These are phyloP conservation scores for Rhizopus microsporus DNA, from an alignment of 371 early-diverging fungal species.

Conservation along the genomic window DNA sequence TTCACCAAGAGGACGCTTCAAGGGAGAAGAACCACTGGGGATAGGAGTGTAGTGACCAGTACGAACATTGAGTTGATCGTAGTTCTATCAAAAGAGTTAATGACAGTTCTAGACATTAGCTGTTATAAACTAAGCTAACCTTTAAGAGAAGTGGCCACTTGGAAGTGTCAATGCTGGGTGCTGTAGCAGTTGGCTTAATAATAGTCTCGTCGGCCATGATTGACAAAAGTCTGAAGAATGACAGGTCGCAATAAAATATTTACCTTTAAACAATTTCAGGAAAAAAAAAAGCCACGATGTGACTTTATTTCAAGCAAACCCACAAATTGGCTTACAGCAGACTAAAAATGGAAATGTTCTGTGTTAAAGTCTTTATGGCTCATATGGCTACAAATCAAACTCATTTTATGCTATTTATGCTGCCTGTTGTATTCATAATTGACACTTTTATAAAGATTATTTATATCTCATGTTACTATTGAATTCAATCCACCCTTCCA, in stretches of 20 bases:
- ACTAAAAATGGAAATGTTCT: too few relatives aligned
- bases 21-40: constrained; percentile 93
- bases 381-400: too few relatives aligned
- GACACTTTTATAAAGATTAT: too few relatives aligned
- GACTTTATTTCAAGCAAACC: constrained; percentile 1
- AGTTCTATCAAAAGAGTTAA: constrained; percentile 66
- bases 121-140: constrained; percentile 43
- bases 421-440: too few relatives aligned
- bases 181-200: constrained; percentile 76
- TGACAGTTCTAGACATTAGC: neutral
- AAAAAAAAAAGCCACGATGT: constrained; percentile 8
- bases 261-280: neutral
- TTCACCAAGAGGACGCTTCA: constrained; percentile 91
- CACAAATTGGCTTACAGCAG: too few relatives aligned
- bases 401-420: too few relatives aligned
- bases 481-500: too few relatives aligned
- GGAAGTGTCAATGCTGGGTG: constrained; percentile 88
- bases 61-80: constrained; percentile 97
- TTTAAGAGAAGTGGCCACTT: constrained; percentile 96
- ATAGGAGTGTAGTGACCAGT: constrained; percentile 98
- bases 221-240: neutral
- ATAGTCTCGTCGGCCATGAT: constrained; percentile 37
- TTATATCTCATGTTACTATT: too few relatives aligned
- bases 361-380: too few relatives aligned
- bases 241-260: constrained; percentile 1